Percentiles rank a stretch among this genome's conserved stretches.
Evolutionary conservation across 2,329 filamentous ascomycete genomes (phyloP).

Genomic region (Davidsoniella virescens): DNA sequence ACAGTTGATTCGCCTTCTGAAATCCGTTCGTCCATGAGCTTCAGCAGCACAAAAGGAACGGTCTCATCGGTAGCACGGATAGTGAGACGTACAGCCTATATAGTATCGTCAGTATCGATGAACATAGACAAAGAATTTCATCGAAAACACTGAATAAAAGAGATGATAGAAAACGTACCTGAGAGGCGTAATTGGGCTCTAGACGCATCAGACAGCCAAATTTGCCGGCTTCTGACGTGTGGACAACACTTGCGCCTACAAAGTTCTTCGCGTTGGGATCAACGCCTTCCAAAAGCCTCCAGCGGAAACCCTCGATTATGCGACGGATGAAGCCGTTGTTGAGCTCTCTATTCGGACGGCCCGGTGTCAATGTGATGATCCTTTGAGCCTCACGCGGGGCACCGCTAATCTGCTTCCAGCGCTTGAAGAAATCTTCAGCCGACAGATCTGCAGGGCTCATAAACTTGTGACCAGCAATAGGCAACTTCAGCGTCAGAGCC

Average conservation of each 20-base stretch:
- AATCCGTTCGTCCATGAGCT: constrained; percentile 74
- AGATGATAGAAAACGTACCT: constrained; percentile 44
- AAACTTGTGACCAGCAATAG: constrained; percentile 81
- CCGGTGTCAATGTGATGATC: constrained; percentile 52
- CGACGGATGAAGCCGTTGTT: constrained; percentile 54
- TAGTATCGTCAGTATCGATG: constrained; percentile 15
- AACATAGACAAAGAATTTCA: not conserved
- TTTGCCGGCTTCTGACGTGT: constrained; percentile 71
- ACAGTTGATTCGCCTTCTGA: constrained; percentile 33
- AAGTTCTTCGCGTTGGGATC: constrained; percentile 90
- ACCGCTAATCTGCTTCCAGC: constrained; percentile 96
- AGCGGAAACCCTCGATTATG: constrained; percentile 71
- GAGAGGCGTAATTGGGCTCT: constrained; percentile 84
- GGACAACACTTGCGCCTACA: constrained; percentile 76
- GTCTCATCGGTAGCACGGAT: constrained; percentile 85
- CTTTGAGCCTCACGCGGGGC: constrained; percentile 72
- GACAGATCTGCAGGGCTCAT: constrained; percentile 83
- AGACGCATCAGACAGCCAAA: constrained; percentile 84
- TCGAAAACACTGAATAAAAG: not conserved
- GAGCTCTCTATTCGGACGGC: constrained; percentile 41
- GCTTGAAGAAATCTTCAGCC: constrained; percentile 93
- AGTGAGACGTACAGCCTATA: constrained; percentile 85
- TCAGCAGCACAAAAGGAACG: constrained; percentile 65
- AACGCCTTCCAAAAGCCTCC: constrained; percentile 70
- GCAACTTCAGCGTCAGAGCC: constrained; percentile 78